Evolutionary conservation across 2,329 filamentous ascomycete species (phyloP), one percentile per base, ranked within the genome.

Genomic region (Diaporthe batatas): DNA sequence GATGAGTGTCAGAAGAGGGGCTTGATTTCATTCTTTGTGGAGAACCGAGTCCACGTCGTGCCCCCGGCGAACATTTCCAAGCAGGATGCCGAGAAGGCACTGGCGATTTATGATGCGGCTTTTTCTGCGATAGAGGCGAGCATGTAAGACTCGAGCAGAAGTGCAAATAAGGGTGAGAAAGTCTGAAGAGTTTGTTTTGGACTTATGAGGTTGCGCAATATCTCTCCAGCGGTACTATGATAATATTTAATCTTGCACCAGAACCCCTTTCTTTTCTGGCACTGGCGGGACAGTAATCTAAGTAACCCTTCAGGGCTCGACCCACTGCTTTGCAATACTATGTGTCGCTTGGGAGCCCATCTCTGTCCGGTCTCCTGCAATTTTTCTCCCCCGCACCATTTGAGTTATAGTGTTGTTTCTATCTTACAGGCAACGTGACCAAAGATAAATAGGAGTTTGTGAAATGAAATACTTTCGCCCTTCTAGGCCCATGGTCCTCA

Each of bases 31-130:
- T 74, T 74, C 32, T 71, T 73, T 18, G 71, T 73, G 7, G 73
- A 74, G n/a, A 74, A 74, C 73, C 67, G 73, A 18, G 14, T 74
- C 21, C 73, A 74, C 11, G 67, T 74, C 6, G 72, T 68, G 36
- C 73, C 73, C 12, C 73, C 73, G 0, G 70, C 67, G 39, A 68
- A 68, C 7, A 54, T 74, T 1, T 68, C 73, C 16, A 73, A 44
- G 32, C 71, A 74, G 21, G 70, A 74, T 29, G 73, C 68, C 5
- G 71, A 71, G 47, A 72, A 67, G 59, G 73, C 70, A 11, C 39
- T 74, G 73, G 67, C n/a, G 14, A 73, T 74, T 14, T 74, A 73
- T 39, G 73, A 74, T 29, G 71, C 73, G 59, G 73, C 47, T 21
- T 32, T 74, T 10, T 23, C 59, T 42, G 44, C 67, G 1, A 71